These are phyloP conservation scores for Pneumocystis carinii DNA, from an alignment of 1,139 yeast species.

Conservation along the genomic window DNA sequence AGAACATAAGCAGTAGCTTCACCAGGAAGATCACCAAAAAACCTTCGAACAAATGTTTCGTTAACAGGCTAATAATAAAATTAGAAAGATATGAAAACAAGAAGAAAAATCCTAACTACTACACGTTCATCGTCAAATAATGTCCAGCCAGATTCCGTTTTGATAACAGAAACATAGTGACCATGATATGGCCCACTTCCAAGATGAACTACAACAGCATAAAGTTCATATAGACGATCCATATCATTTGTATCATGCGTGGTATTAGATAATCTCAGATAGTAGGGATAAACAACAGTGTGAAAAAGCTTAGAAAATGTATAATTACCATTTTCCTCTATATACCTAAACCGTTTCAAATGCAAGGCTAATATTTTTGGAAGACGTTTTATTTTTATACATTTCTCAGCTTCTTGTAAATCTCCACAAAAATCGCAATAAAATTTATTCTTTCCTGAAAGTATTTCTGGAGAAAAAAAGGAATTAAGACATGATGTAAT, in stretches of 20 bases:
- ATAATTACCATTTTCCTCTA: slow-evolving; percentile 48
- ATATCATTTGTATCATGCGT: slow-evolving; percentile 37
- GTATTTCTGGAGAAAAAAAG: slow-evolving; percentile 73
- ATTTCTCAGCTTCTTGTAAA: slow-evolving; percentile 84
- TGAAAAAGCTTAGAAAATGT: slow-evolving; percentile 77
- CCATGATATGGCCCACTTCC: slow-evolving; percentile 99
- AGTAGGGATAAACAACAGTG: slow-evolving; percentile 65
- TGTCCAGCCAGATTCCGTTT: slow-evolving; percentile 74
- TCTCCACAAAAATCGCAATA: slow-evolving; percentile 85
- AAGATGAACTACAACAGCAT: slow-evolving; percentile 78
- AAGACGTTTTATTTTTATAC: slow-evolving; percentile 64
- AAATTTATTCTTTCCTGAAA: slow-evolving; percentile 78
- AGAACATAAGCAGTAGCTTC: slow-evolving; percentile 83
- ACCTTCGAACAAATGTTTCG: slow-evolving; percentile 67
- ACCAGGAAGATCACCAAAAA: slow-evolving; percentile 80
- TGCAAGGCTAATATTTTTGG: slow-evolving; percentile 75
- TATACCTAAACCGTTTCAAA: slow-evolving; percentile 79
- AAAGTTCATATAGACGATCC: slow-evolving; percentile 59
- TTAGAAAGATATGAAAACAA: not conserved
- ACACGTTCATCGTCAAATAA: slow-evolving; percentile 91
- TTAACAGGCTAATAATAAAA: slow-evolving; percentile 37
- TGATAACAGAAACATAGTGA: slow-evolving; percentile 78
- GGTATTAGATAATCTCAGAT: slow-evolving; percentile 59
- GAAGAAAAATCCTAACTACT: slow-evolving; percentile 26
- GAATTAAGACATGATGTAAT: slow-evolving; percentile 62